A percentile compares a stretch with the other conserved stretches of the same genome.
Evolutionary conservation across 257 asterid genomes (phyloP).

Genomic region (Voacanga thouarsii): DNA sequence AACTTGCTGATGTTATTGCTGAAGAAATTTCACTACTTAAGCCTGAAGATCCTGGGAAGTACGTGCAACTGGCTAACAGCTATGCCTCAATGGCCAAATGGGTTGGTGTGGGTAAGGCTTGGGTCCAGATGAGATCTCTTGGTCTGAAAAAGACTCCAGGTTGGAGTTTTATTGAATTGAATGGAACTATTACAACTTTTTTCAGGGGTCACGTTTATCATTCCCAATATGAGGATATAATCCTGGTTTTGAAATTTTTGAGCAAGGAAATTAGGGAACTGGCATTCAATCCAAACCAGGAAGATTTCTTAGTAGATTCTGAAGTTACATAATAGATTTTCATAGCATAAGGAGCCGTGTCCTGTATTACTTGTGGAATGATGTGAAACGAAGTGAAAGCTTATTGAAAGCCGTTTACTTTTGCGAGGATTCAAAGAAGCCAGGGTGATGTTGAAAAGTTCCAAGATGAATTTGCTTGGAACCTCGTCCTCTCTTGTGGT

Average conservation of each 20-base stretch:
- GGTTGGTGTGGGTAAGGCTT: conserved; percentile 82
- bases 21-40: conserved; percentile 45
- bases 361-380: neutral
- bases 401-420: neutral
- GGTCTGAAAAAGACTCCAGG: conserved; percentile 75
- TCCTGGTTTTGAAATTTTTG: conserved; percentile 37
- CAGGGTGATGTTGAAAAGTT: neutral
- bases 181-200: conserved; percentile 59
- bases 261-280: conserved; percentile 40
- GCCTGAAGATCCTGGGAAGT: conserved; percentile 70
- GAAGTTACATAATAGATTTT: neutral
- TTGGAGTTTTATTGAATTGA: conserved; percentile 78
- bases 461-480: neutral
- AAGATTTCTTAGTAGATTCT: neutral
- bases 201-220: conserved; percentile 61
- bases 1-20: conserved; percentile 47
- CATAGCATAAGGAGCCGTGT: neutral
- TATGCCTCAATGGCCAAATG: conserved; percentile 70
- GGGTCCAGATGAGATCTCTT: conserved; percentile 66
- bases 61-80: conserved; percentile 78
- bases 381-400: neutral
- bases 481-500: neutral
- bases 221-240: conserved; percentile 49
- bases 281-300: neutral
- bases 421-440: neutral